Conservation (phyloP, 139 green algal species). For the Chlorella sp. region DNA sequence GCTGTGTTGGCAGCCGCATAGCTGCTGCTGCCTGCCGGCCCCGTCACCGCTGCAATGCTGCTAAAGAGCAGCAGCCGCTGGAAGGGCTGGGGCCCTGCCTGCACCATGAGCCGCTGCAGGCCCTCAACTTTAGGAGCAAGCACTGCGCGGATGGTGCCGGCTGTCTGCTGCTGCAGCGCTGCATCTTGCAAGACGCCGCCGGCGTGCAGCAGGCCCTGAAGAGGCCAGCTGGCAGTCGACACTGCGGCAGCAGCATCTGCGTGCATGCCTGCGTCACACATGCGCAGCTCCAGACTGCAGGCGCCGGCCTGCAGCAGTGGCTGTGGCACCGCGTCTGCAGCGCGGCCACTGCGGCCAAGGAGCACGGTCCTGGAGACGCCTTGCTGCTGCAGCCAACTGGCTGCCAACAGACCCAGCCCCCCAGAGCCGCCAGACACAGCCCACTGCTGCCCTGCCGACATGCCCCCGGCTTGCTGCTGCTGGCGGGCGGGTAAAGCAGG, state of each 20-base stretch:
- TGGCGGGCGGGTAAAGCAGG: background rate
- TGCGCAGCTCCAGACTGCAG: background rate
- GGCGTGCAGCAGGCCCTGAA: constrained; percentile 64
- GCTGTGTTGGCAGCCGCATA: constrained; percentile 57
- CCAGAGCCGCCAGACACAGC: constrained; percentile 42
- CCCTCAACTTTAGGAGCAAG: constrained; percentile 61
- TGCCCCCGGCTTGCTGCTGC: background rate
- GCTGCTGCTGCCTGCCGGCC: constrained; percentile 47
- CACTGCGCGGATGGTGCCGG: constrained; percentile 43
- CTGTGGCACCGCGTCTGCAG: background rate
- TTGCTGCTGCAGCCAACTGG: constrained; percentile 32
- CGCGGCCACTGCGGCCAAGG: constrained; percentile 33
- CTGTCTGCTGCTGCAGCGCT: constrained; percentile 50
- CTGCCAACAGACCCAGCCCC: constrained; percentile 21
- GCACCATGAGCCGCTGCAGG: background rate
- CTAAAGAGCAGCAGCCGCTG: constrained; percentile 58
- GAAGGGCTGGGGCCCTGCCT: constrained; percentile 7
- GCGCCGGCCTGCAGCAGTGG: background rate
- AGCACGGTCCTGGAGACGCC: background rate
- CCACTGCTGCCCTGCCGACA: background rate
- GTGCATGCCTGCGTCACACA: constrained; percentile 33
- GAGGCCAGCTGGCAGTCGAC: background rate
- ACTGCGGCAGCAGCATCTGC: constrained; percentile 22
- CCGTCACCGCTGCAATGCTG: constrained; percentile 56
- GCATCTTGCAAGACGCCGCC: constrained; percentile 70